Conservation (phyloP, 2,329 filamentous ascomycete genomes). For the Arthrobotrys megalospora region DNA sequence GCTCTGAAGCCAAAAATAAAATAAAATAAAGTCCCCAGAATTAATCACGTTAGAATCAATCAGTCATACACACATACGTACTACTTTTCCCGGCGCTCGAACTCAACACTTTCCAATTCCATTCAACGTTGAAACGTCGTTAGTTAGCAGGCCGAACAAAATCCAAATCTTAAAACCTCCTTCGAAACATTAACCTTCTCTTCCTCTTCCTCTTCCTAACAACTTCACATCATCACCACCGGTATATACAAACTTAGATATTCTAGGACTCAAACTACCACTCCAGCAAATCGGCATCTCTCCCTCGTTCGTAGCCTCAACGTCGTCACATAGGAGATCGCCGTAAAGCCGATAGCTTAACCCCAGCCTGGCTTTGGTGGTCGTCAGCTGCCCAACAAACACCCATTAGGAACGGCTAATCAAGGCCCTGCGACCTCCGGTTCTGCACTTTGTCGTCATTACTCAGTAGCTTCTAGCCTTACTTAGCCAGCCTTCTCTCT, state of each 20-base stretch:
- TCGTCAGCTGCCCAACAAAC: constrained; percentile 55
- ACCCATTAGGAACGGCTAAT: constrained; percentile 41
- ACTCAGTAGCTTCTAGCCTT: neutral
- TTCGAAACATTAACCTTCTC: constrained; percentile 19
- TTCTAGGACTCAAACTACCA: constrained; percentile 2
- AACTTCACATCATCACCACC: neutral
- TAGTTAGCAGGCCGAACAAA: neutral
- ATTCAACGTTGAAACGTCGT: constrained; percentile 24
- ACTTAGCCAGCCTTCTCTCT: constrained; percentile 31
- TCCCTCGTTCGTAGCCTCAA: constrained; percentile 6
- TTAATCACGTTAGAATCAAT: neutral
- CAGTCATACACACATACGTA: too few relatives aligned
- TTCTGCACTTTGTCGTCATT: constrained; percentile 61
- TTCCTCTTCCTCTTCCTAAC: neutral
- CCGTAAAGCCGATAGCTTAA: constrained; percentile 41
- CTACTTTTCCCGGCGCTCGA: neutral
- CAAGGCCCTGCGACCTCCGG: constrained; percentile 39
- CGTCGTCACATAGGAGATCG: constrained; percentile 43
- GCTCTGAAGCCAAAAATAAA: neutral
- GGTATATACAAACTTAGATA: neutral
- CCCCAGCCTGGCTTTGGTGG: constrained; percentile 27
- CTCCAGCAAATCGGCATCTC: constrained; percentile 25
- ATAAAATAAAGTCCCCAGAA: neutral
- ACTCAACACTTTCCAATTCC: constrained; percentile 64
- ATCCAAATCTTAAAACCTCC: constrained; percentile 16